Percentiles rank a stretch among this genome's conserved stretches.
These are phyloP conservation scores for Medicago lupulina DNA, from an alignment of 306 rosid genomes.

Conservation along the genomic window DNA sequence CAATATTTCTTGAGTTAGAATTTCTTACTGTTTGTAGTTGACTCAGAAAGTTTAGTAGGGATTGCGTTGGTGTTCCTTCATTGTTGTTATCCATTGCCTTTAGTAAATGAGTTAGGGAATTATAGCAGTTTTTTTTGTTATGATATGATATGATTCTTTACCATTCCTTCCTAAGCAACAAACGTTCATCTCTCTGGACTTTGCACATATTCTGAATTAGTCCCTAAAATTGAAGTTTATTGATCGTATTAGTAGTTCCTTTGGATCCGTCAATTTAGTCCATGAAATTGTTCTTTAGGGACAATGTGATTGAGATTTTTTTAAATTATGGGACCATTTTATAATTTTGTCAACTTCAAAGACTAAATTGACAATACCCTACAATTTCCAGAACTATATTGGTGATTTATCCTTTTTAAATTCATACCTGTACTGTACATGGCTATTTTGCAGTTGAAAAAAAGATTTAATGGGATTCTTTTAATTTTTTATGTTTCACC, in stretches of 20 bases:
- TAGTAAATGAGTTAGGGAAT: not conserved
- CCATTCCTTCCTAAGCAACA: conserved; percentile 1
- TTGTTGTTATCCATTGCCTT: not conserved
- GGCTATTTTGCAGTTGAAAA: not conserved
- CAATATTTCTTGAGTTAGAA: not conserved
- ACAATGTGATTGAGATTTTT: not conserved
- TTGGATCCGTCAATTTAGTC: not conserved
- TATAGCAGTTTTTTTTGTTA: not conserved
- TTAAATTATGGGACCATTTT: no score
- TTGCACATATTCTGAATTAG: not conserved
- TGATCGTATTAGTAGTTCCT: not conserved
- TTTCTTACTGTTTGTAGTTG: not conserved
- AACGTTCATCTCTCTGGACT: not conserved
- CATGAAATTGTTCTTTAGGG: not conserved
- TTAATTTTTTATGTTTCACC: not conserved
- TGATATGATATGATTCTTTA: not conserved
- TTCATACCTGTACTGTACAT: no score
- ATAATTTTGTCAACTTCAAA: no score
- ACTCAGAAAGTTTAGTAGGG: conserved; percentile 11
- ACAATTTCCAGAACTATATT: no score
- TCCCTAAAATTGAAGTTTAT: no score
- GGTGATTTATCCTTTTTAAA: no score
- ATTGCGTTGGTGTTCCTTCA: conserved; percentile 15
- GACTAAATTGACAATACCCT: no score
- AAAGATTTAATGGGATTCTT: not conserved